These are phyloP conservation scores for Stephania yunnanensis DNA, from an alignment of 164 flowering plant species.

Conservation along the genomic window DNA sequence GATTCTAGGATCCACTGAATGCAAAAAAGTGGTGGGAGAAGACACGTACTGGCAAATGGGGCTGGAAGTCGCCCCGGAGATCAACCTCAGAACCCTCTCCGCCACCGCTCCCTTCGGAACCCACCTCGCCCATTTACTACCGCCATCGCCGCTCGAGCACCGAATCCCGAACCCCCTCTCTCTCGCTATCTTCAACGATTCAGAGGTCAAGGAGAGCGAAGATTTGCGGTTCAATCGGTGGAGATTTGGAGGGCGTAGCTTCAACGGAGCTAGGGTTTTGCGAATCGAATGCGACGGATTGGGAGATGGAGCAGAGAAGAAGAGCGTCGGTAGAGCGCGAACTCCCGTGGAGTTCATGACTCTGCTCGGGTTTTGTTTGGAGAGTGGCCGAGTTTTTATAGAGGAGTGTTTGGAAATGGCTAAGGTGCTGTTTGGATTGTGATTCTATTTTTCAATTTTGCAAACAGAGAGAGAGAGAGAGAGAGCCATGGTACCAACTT, in stretches of 20 bases:
- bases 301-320: constrained; percentile 11
- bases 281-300: constrained; percentile 12
- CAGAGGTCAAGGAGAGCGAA: constrained; percentile 5
- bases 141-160: constrained; percentile 17
- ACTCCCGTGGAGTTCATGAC: constrained; percentile 28
- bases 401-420: too few species aligned
- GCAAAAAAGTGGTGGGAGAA: constrained; percentile 81
- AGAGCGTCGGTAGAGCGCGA: constrained; percentile 24
- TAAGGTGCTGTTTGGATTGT: too few species aligned
- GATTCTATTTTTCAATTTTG: too few species aligned
- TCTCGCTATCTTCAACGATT: constrained; percentile 8
- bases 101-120: constrained; percentile 47
- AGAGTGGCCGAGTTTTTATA: neutral
- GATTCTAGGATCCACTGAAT: constrained; percentile 78
- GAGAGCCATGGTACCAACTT: too few species aligned
- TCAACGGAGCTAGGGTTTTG: constrained; percentile 21
- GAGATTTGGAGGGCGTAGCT: neutral
- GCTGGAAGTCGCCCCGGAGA: constrained; percentile 74
- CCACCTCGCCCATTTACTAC: constrained; percentile 43
- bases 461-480: too few species aligned
- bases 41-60: constrained; percentile 85
- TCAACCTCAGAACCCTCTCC: constrained; percentile 59
- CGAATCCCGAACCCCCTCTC: constrained; percentile 16
- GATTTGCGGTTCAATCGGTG: constrained; percentile 12
- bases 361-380: neutral